Conservation (phyloP, 176 grass and related monocot species). For the Cenchrus americanus region DNA sequence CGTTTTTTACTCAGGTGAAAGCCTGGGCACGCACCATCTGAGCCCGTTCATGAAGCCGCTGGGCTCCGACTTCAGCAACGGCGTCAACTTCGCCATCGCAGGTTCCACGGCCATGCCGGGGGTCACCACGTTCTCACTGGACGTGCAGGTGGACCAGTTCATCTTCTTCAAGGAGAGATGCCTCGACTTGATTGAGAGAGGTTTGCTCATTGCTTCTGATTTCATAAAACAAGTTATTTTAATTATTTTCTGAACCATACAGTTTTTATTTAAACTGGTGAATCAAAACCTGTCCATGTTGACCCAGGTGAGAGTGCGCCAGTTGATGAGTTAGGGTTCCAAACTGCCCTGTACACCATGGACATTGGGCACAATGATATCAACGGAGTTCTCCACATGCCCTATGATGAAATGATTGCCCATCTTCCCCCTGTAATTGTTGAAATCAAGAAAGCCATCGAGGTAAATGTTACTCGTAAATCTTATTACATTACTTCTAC, state of each 20-base stretch:
- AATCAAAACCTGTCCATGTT: neutral
- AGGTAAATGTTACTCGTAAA: constrained; percentile 42
- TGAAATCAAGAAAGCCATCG: constrained; percentile 73
- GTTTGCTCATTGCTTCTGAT: constrained; percentile 2
- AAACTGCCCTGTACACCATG: constrained; percentile 68
- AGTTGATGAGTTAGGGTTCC: constrained; percentile 48
- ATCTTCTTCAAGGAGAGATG: constrained; percentile 64
- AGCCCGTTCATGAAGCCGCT: constrained; percentile 77
- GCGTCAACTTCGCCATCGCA: constrained; percentile 66
- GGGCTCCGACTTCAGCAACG: constrained; percentile 63
- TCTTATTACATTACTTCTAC: neutral
- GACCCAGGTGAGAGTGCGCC: constrained; percentile 48
- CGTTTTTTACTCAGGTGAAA: constrained; percentile 49
- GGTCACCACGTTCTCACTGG: constrained; percentile 44
- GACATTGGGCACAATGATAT: constrained; percentile 97
- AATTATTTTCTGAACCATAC: neutral
- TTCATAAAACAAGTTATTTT: neutral
- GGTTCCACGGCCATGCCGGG: constrained; percentile 53
- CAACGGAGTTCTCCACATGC: constrained; percentile 50
- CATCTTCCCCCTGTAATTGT: constrained; percentile 61
- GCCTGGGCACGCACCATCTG: constrained; percentile 56
- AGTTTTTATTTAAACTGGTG: neutral
- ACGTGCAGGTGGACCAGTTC: constrained; percentile 71
- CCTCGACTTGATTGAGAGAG: constrained; percentile 48
- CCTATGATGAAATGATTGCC: constrained; percentile 51